phyloP scores from a whole-genome alignment of 345 rosid species.

The Diplotaxis tenuifolia region DNA sequence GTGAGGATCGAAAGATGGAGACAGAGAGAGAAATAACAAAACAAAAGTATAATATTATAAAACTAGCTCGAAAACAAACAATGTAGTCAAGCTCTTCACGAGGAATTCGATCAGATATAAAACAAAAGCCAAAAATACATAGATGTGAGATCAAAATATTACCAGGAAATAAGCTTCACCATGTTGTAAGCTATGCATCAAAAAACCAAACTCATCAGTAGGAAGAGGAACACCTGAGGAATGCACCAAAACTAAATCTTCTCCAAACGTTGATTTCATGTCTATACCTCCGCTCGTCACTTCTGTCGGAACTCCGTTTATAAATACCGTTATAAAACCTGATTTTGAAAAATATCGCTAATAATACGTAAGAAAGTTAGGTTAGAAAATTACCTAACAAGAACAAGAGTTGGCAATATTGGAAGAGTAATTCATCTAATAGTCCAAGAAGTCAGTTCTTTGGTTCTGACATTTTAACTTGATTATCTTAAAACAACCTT shows the following conservation, averaged over 20 bases:
- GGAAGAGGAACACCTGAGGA: constrained; percentile 81
- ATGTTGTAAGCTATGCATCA: constrained; percentile 74
- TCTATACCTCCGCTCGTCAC: constrained; percentile 74
- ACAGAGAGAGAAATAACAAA: background rate
- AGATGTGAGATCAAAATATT: constrained; percentile 22
- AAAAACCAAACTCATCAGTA: constrained; percentile 65
- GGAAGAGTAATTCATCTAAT: background rate
- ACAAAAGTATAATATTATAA: background rate
- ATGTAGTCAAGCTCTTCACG: background rate
- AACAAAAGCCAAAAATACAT: background rate
- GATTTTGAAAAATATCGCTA: background rate
- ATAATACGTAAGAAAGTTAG: background rate
- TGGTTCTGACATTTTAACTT: background rate
- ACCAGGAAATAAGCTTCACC: constrained; percentile 98
- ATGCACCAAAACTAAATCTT: constrained; percentile 67
- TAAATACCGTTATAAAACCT: constrained; percentile 76
- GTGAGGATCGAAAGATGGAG: constrained; percentile 4
- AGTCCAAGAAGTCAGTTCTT: constrained; percentile 2
- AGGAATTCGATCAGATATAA: constrained; percentile 14
- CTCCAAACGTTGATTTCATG: constrained; percentile 73
- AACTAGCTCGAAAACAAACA: constrained; percentile 9
- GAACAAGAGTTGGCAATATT: background rate
- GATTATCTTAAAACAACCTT: background rate
- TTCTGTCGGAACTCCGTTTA: constrained; percentile 84
- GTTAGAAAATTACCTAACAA: background rate